Conservation (phyloP, 441 rosid species). For the Euphorbia schlechtendalii region DNA sequence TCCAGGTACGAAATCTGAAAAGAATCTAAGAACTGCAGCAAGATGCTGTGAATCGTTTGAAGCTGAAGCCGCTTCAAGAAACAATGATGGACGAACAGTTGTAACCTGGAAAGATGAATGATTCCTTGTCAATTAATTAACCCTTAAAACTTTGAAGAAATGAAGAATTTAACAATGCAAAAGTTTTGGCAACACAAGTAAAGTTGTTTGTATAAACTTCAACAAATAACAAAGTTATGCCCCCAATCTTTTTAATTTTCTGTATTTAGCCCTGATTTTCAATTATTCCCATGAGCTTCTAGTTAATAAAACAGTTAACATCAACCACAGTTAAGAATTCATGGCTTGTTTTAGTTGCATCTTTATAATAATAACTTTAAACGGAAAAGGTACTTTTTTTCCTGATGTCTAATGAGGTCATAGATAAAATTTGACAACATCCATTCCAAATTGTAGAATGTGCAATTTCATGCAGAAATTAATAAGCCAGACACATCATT, state of each 20-base stretch:
- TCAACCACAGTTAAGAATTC: no score
- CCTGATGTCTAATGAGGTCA: no score
- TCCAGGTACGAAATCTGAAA: slow-evolving; percentile 68
- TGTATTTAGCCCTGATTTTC: background rate
- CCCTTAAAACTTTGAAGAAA: background rate
- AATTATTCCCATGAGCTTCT: background rate
- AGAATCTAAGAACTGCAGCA: slow-evolving; percentile 85
- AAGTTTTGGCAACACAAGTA: no score
- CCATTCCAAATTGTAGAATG: no score
- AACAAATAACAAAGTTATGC: background rate
- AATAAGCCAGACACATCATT: background rate
- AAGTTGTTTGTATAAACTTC: background rate
- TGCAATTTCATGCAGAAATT: no score
- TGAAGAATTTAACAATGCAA: no score
- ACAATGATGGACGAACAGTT: no score
- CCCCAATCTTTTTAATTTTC: background rate
- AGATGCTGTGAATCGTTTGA: slow-evolving; percentile 61
- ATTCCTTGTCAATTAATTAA: slow-evolving; percentile 7
- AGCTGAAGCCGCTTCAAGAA: slow-evolving; percentile 74
- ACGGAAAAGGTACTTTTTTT: no score
- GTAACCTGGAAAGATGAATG: slow-evolving; percentile 47
- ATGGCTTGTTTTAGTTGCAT: no score
- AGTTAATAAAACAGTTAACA: background rate
- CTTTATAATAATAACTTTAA: no score
- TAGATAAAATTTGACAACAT: no score